Evolutionary conservation across 208 protist genomes (phyloP), one percentile per base, ranked within the genome.

Genomic region (Wallacemonas sp.): DNA sequence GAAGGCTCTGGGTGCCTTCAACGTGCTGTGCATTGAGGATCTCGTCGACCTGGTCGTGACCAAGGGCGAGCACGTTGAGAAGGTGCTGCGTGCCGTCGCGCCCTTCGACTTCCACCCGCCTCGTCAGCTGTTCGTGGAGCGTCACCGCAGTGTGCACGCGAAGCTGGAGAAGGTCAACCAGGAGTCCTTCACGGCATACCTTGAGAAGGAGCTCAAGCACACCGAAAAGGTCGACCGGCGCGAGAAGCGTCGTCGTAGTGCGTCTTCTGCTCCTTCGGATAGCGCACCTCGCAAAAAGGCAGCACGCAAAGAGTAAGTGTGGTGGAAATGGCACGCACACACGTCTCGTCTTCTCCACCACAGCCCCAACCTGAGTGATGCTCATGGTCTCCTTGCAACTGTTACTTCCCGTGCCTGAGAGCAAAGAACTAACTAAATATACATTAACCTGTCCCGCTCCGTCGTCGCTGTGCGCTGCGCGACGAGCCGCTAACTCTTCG

Each of bases 71-170:
- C 76, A 91, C 51, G 79, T 93, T 14, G 78, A 92, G 61, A 77
- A 78, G 54, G 72, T 93, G 2, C 74, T 95, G 24, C 51, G 70
- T 6, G 80, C 74, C 70, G 77, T 96, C 24, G 88, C 88, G 6
- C 91, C 91, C 30, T 96, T 96, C 49, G 84, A 94, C 62, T 92
- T 96, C 75, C 88, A 96, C 66, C 91, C 91, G 26, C 91, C 91
- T 3, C 83, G 86, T 1, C 88, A 96, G 79, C 82, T 95, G 46
- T 92, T 93, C 63, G 42, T 91, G 28, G 91, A 96, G 67, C 82
- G 86, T 34, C 88, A 93, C 66, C 86, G 91, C 63, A 75, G 70
- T 12, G 85, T 90, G 2, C 86, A 91, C 51, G 79, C 91, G 73
- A 94, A 94, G 62, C 65, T 95, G 24, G 89, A 94, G 72, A 66